Base-by-base conservation (phyloP, 176 grass and related monocot species). In the Urochloa ruziziensis region DNA sequence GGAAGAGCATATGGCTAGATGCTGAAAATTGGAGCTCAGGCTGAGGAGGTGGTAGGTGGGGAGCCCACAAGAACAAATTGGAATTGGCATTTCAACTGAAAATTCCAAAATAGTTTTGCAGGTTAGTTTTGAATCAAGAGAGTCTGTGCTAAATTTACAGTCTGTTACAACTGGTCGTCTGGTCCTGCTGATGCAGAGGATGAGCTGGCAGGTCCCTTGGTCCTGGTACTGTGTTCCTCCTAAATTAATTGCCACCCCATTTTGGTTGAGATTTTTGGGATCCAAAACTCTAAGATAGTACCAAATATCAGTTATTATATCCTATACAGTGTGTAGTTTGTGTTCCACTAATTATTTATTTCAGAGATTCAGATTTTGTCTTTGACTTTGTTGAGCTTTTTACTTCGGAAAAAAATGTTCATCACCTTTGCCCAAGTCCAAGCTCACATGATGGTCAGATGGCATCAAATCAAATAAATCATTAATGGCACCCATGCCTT, bases 171-270 rank as follows among this genome's bases (percentile, higher is more conserved):
- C n/a, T n/a, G n/a, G n/a, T n/a, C 0, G 4, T 4, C 37, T 63
- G 40, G 21, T 39, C 7, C 67, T 46, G 37, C 40, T 57, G 68
- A 47, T 12, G 80, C 74, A 69, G 63, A 25, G 13, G 54, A 12
- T 85, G 51, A 78, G 74, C 29, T 61, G 74, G 83, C 29, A 49
- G 28, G 28, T 13, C 51, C 17, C 83, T 48, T 48, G 74, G 52
- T 78, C 39, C 74, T 85, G 21, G 7, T 49, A 7, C 44, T 77
- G 36, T 34, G 54, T 19, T 37, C 36, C 25, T 77, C 60, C 34
- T 42, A 75, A 16, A 74, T 74, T 49, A 73, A 29, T 74, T 21
- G 58, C 3, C 18, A 21, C 12, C 4, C 6, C 47, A n/a, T 32
- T 1, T 72, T 4, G 27, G 3, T 25, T 42, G 19, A 49, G 60